Conservation (phyloP, 2,329 filamentous ascomycete genomes). For the Parascedosporium putredinis region DNA sequence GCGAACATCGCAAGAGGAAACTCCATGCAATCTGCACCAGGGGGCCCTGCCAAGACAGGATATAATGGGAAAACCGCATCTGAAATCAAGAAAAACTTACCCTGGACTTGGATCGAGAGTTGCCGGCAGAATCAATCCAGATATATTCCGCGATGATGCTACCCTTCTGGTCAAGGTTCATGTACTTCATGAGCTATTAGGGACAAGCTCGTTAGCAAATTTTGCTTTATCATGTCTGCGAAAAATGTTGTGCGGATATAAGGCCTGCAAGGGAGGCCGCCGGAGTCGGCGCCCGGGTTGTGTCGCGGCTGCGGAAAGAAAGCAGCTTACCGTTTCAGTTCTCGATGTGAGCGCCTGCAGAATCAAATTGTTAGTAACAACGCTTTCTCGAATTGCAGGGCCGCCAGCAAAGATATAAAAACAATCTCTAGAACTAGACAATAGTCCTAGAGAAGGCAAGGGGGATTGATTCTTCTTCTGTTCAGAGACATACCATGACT, state of each 20-base stretch:
- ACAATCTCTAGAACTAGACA: neutral
- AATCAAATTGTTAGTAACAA: neutral
- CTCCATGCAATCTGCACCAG: conserved; percentile 5
- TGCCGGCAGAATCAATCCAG: conserved; percentile 81
- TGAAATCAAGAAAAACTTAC: conserved; percentile 50
- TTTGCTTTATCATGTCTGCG: neutral
- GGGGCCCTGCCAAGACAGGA: conserved; percentile 12
- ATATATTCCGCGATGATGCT: conserved; percentile 89
- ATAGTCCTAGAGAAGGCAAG: neutral
- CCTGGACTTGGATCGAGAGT: conserved; percentile 89
- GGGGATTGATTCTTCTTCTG: neutral
- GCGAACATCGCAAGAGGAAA: neutral
- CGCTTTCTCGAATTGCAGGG: neutral
- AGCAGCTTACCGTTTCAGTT: conserved; percentile 7
- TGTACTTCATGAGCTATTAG: conserved; percentile 77
- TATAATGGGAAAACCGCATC: conserved; percentile 14
- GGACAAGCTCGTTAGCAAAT: conserved; percentile 8
- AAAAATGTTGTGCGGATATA: neutral
- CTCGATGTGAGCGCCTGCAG: conserved; percentile 3
- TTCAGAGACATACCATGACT: conserved; percentile 9
- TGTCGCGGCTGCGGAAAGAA: neutral
- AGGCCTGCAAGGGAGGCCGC: neutral
- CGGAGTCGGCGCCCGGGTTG: neutral
- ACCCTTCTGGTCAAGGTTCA: conserved; percentile 82
- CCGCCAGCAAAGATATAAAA: neutral